Base-by-base conservation (phyloP, 345 rosid genomes). In the Moricandia moricandioides region DNA sequence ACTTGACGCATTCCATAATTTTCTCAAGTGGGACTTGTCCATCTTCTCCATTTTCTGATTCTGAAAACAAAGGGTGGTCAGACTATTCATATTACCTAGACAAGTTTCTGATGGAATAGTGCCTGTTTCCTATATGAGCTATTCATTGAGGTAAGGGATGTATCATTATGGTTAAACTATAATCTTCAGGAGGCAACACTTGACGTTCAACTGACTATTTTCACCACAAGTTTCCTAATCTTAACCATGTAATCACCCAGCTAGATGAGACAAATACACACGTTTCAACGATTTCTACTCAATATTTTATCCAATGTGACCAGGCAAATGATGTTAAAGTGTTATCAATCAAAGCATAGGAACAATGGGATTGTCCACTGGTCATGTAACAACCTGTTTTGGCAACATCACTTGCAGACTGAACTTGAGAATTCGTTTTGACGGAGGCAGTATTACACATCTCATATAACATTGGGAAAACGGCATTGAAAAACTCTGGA, bases 391-490 rank as follows among this genome's bases (percentile, higher is more conserved):
- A 31, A 94, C 98, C 98, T 89, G 87, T 57, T 84, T 84, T 84
- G 54, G 79, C 71, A 75, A 82, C 73, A 80, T 86, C 88, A 61
- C 70, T 86, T 58, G 88, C 68, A 47, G 47, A 27, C 67, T 82
- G 81, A 58, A 79, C 83, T 67, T 79, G 84, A 56, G 70, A 79
- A 17, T 83, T 79, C 79, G 58, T 84, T 58, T 27, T 77, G 58
- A 77, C 66, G 67, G 80, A 74, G 52, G 90, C 87, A 5, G 90
- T 82, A 71, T 58, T 82, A 84, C 87, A 87, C 87, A 91, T 84
- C 62, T 81, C 97, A 78, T 81, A 79, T 64, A 94, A 72, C 74
- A 81, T 62, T 10, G 98, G 97, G 71, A 94, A 94, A 80, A 83
- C 86, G 58, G 79, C 30, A 75, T 70, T 78, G 77, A 91, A 91